Evolutionary conservation across 2,329 filamentous ascomycete species (phyloP), one percentile per base, ranked within the genome.

Genomic region (Calonectria pteridis): DNA sequence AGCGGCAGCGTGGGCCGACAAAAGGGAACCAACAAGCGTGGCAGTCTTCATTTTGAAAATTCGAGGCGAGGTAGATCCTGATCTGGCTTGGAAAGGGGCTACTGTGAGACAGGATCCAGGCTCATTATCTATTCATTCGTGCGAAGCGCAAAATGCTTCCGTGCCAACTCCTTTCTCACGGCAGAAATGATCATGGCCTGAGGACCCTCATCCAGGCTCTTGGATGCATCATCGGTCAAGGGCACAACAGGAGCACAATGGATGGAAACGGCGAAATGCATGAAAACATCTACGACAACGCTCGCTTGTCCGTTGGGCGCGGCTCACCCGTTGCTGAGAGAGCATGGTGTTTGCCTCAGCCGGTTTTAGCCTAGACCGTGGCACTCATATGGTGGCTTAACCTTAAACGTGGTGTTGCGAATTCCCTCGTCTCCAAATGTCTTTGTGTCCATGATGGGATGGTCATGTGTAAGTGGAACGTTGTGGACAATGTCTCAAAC

Each of bases 31-130:
- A 11, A 77, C 55, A 40, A 79, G 28, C 9, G 73, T 55, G 31
- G 51, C 37, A 43, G 62, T 20, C 51, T 80, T 80, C 78, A 80
- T 80, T 50, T 62, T 75, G 67, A 26, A 46, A 37, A 20, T 7
- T 69, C 11, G 55, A 51, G 14, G 9, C 55, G 53, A 46, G 33
- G 33, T 64, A 28, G 18, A 49, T 31, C 59, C 28, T 43, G 33
- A 46, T 35, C 37, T 77, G 63, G 70, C 62, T 71, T 64, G 71
- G 29, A 37, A 10, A 71, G 31, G 58, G 37, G n/a, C 64, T 40
- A 7, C 49, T 40, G 59, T 75, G 71, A 80, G 67, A 79, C 73
- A 78, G 75, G 73, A 67, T 26, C 23, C 20, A n/a, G 28, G 35
- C 35, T 66, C 37, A 55, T 71, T 65, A 65, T 71, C 33, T 69